Evolutionary conservation across 2,329 filamentous ascomycete species (phyloP).

Genomic region (Ascochyta viciae-villosae): DNA sequence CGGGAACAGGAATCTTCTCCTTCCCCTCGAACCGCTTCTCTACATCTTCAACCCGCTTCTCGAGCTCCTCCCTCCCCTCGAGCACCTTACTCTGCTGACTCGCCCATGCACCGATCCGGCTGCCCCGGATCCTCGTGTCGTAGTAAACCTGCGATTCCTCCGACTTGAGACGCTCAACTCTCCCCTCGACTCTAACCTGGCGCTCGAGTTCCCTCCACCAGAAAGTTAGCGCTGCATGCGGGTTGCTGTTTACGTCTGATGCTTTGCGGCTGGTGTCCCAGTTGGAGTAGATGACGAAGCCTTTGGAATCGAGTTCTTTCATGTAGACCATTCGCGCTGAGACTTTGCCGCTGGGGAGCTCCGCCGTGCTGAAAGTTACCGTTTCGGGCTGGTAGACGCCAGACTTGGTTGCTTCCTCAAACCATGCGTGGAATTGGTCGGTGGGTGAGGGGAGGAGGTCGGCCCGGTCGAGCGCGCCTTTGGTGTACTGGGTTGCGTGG

Average conservation of each 20-base stretch:
- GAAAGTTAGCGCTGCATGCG: constrained; percentile 83
- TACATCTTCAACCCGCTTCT: constrained; percentile 77
- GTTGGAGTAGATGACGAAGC: constrained; percentile 94
- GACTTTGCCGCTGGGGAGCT: constrained; percentile 82
- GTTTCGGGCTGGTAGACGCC: constrained; percentile 82
- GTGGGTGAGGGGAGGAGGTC: constrained; percentile 73
- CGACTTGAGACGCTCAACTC: constrained; percentile 67
- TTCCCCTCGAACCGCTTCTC: constrained; percentile 76
- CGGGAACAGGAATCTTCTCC: constrained; percentile 85
- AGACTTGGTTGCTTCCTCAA: constrained; percentile 70
- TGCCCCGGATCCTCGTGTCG: constrained; percentile 75
- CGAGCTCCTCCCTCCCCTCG: constrained; percentile 72
- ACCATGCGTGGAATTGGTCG: constrained; percentile 90
- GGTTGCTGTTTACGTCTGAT: constrained; percentile 73
- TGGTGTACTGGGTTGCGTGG: constrained; percentile 79
- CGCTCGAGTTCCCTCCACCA: constrained; percentile 88
- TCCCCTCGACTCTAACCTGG: constrained; percentile 89
- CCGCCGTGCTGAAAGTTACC: constrained; percentile 83
- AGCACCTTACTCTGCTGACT: constrained; percentile 86
- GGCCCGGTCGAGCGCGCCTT: constrained; percentile 65
- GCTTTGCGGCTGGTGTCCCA: constrained; percentile 79
- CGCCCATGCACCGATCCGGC: constrained; percentile 90
- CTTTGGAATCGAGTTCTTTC: constrained; percentile 84
- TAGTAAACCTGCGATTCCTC: constrained; percentile 77
- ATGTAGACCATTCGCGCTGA: constrained; percentile 89